Evolutionary conservation across 2,329 filamentous ascomycete species (phyloP).

Genomic region (Chaetomiaceae sp.): DNA sequence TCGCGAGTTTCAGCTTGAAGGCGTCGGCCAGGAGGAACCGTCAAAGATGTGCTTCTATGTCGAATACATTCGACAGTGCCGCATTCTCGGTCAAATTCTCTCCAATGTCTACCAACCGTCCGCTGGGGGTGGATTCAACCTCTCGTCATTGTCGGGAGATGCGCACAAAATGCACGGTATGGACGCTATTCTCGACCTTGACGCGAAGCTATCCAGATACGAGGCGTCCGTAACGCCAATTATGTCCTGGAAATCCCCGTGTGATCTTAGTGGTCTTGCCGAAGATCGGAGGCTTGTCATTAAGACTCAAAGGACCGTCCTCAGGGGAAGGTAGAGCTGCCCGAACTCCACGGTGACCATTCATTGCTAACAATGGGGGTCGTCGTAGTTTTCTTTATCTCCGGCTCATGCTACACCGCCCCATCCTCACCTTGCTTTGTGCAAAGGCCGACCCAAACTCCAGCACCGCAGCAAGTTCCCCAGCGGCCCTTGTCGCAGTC

Average conservation of each 20-base stretch:
- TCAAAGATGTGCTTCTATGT: constrained; percentile 18
- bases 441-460: constrained; percentile 4
- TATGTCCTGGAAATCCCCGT: constrained; percentile 17
- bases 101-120: constrained; percentile 18
- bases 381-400: constrained; percentile 18
- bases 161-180: constrained; percentile 12
- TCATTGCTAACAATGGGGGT: background rate
- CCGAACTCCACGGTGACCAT: background rate
- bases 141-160: background rate
- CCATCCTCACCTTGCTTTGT: constrained; percentile 18
- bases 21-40: background rate
- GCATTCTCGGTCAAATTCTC: constrained; percentile 20
- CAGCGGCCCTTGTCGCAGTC: background rate
- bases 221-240: constrained; percentile 11
- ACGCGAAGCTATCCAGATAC: constrained; percentile 17
- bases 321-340: constrained; percentile 12
- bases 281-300: constrained; percentile 9
- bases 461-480: background rate
- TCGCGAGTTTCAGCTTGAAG: background rate
- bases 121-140: background rate
- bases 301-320: constrained; percentile 15
- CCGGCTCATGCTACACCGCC: constrained; percentile 22
- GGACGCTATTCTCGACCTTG: constrained; percentile 19
- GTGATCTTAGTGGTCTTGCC: constrained; percentile 11
- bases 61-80: constrained; percentile 15